Evolutionary conservation across 345 rosid species (phyloP).

Genomic region (Eucalyptus erythrocorys): DNA sequence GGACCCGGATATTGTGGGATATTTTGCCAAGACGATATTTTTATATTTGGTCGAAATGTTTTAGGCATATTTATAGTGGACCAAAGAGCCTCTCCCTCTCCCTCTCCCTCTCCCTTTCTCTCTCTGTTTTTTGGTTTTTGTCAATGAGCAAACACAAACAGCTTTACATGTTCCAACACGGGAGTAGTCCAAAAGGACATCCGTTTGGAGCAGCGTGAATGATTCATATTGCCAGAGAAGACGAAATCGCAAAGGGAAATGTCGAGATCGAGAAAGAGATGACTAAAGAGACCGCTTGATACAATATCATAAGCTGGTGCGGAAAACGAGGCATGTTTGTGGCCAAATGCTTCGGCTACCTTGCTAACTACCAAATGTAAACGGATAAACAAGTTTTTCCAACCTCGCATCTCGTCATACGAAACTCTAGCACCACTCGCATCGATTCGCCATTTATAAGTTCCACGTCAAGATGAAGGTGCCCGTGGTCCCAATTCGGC

Average conservation of each 20-base stretch:
- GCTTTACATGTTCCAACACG: background rate
- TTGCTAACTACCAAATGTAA: background rate
- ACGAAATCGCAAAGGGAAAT: background rate
- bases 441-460: background rate
- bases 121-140: background rate
- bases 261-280: background rate
- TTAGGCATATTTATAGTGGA: background rate
- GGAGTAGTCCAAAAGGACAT: background rate
- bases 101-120: no score
- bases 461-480: background rate
- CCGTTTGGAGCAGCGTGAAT: background rate
- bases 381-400: background rate
- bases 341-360: background rate
- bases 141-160: background rate
- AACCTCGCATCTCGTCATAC: background rate
- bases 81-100: background rate
- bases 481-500: rapidly evolving
- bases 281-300: background rate
- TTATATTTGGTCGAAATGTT: no score
- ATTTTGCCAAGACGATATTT: background rate
- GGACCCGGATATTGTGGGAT: background rate
- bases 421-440: background rate
- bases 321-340: background rate
- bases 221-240: background rate
- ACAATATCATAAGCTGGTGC: background rate